A percentile compares a stretch with the other conserved stretches of the same genome.
Conservation (phyloP, 2,329 filamentous ascomycete genomes). For the Sarocladiaceae sp. region DNA sequence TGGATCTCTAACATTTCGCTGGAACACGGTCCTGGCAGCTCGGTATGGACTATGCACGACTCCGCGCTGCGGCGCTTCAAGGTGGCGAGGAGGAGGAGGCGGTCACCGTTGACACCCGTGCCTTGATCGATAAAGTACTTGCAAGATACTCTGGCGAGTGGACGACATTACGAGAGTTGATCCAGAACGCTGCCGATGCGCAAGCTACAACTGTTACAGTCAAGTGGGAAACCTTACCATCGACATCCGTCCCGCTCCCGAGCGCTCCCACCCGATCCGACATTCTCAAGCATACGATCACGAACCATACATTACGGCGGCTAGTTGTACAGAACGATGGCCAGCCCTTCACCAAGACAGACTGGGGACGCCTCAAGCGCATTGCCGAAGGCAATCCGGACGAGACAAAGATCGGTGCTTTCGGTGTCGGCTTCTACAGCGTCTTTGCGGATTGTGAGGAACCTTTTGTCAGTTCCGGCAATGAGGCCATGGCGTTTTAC, state of each 20-base stretch:
- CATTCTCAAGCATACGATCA: slow-evolving; percentile 75
- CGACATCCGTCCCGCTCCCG: slow-evolving; percentile 69
- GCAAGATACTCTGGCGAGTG: slow-evolving; percentile 96
- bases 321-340: slow-evolving; percentile 94
- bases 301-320: slow-evolving; percentile 80
- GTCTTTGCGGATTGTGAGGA: slow-evolving; percentile 98
- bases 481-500: slow-evolving; percentile 95
- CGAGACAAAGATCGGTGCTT: slow-evolving; percentile 98
- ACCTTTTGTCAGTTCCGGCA: slow-evolving; percentile 90
- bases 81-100: slow-evolving; percentile 91
- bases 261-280: slow-evolving; percentile 62
- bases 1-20: background rate
- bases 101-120: slow-evolving; percentile 94
- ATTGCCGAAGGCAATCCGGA: slow-evolving; percentile 99
- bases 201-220: slow-evolving; percentile 86
- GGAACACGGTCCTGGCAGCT: background rate
- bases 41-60: slow-evolving; percentile 66
- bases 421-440: slow-evolving; percentile 97
- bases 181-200: slow-evolving; percentile 98
- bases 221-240: slow-evolving; percentile 88
- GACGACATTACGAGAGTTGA: slow-evolving; percentile 83
- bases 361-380: slow-evolving; percentile 90
- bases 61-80: slow-evolving; percentile 82
- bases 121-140: slow-evolving; percentile 95
- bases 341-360: slow-evolving; percentile 78